Evolutionary conservation across 2,329 filamentous ascomycete genomes (phyloP).

Genomic region (Claviceps africana): DNA sequence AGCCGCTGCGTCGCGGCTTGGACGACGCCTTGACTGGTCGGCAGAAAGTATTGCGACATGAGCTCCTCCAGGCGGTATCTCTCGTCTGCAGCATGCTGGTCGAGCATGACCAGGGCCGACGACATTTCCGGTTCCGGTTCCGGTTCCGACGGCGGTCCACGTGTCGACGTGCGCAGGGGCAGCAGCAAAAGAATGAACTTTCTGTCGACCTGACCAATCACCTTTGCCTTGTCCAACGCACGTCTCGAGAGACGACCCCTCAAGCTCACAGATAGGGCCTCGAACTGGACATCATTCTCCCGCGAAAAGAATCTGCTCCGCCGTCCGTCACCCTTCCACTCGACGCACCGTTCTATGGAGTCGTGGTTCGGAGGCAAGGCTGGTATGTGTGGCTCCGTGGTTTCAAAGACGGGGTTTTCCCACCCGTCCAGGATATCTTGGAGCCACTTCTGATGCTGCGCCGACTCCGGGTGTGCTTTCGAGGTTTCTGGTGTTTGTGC

Average conservation of each 20-base stretch:
- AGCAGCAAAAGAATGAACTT: constrained; percentile 75
- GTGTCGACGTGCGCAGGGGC: constrained; percentile 10
- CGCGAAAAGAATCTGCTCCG: constrained; percentile 5
- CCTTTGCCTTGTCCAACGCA: constrained; percentile 42
- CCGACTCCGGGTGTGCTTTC: constrained; percentile 4
- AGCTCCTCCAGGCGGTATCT: constrained; percentile 65
- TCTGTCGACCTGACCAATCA: constrained; percentile 72
- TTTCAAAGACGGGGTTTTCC: constrained; percentile 64
- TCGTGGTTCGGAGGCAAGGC: constrained; percentile 15
- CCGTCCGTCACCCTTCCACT: constrained; percentile 1
- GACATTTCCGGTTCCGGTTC: neutral
- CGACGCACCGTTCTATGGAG: neutral
- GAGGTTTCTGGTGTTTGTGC: neutral
- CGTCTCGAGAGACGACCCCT: constrained; percentile 45
- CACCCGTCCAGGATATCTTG: constrained; percentile 47
- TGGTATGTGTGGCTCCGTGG: constrained; percentile 31
- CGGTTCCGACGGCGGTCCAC: neutral
- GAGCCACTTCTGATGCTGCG: constrained; percentile 37
- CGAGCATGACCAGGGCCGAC: constrained; percentile 60
- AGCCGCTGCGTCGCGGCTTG: constrained; percentile 23
- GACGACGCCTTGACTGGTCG: neutral
- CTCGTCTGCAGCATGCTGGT: constrained; percentile 94
- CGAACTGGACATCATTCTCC: constrained; percentile 14
- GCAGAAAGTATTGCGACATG: constrained; percentile 38
- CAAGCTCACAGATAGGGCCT: constrained; percentile 16